phyloP scores from a whole-genome alignment of 2,329 filamentous ascomycete genomes.

The Nigrospora sphaerica region DNA sequence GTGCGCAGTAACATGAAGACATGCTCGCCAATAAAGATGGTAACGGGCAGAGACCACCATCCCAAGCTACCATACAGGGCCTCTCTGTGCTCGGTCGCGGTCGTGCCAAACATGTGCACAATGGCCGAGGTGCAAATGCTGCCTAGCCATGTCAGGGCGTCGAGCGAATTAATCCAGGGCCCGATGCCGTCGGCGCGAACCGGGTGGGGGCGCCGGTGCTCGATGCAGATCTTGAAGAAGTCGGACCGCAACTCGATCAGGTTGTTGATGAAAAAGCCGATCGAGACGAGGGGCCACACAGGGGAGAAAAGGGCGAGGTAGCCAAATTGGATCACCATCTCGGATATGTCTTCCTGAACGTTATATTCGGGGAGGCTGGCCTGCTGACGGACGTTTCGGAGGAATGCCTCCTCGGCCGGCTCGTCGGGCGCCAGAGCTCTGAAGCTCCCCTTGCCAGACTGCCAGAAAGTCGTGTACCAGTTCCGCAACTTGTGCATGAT shows the following conservation, averaged over 20 bases:
- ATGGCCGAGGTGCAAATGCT: conserved; percentile 66
- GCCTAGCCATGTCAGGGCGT: conserved; percentile 65
- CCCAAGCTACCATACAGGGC: conserved; percentile 15
- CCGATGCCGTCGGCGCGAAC: conserved; percentile 67
- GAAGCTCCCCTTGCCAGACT: conserved; percentile 33
- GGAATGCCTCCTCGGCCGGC: conserved; percentile 56
- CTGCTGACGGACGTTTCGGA: conserved; percentile 58
- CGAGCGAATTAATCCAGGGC: conserved; percentile 62
- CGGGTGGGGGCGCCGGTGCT: conserved; percentile 65
- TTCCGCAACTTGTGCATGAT: conserved; percentile 51
- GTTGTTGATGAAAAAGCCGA: conserved; percentile 70
- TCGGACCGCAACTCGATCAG: conserved; percentile 73
- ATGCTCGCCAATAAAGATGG: conserved; percentile 69
- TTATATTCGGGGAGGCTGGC: conserved; percentile 63
- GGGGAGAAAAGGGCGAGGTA: conserved; percentile 68
- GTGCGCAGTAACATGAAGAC: conserved; percentile 56
- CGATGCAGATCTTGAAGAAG: conserved; percentile 68
- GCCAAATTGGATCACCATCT: conserved; percentile 68
- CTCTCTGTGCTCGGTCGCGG: conserved; percentile 37
- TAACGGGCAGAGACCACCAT: conserved; percentile 60
- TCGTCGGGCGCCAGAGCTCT: conserved; percentile 45
- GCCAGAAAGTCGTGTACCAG: conserved; percentile 30
- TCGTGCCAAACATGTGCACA: conserved; percentile 62
- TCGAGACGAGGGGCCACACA: conserved; percentile 66
- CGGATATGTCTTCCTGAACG: conserved; percentile 64